Evolutionary conservation across 2,329 filamentous ascomycete genomes (phyloP), one percentile per base, ranked within the genome.

Genomic region (Didymella segeticola): DNA sequence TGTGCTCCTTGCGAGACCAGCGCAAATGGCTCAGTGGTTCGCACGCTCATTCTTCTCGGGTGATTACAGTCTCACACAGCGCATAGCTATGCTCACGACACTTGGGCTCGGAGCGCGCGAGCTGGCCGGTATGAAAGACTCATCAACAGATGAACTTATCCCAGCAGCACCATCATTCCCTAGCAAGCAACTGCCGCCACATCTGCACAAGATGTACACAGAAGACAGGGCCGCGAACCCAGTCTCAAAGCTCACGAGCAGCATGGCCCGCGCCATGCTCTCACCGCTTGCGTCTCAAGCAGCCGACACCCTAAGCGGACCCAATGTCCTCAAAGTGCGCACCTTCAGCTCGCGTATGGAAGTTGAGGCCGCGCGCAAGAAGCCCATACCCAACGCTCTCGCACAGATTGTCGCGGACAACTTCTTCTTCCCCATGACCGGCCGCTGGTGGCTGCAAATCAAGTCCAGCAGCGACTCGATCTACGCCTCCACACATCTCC

Each of bases 351-450:
- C 89, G 0, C 86, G 89, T 15, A 86, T 93, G 72, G 81, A 85
- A 53, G 82, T 87, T 15, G 83, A 89, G 66, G 83, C 83, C 50
- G 82, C 79, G 57, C 79, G 83, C 42, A 82, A 79, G 42, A 80
- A 80, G 50, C 80, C 86, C 3, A 88, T 89, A 12, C 83, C 89
- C 10, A 96, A 96, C 68, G 87, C 87, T 8, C 86, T 96, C 0
- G 89, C 93, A 31, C 85, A 87, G 43, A 79, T 96, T 22, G 85
- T 98, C 22, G 83, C 87, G 0, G 80, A 86, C 0, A 84, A 83
- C 14, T 95, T 97, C 79, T 97, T 98, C 83, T 89, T 89, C 60
- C 93, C 95, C 0, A 80, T 99, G 9, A 89, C 89, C 0, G 89
- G 89, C 0, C 87, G 91, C 34, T 96, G 95, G 76, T 89, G 89